These are phyloP conservation scores for Fusarium mangiferae DNA, from an alignment of 2,329 filamentous ascomycete genomes.

Conservation along the genomic window DNA sequence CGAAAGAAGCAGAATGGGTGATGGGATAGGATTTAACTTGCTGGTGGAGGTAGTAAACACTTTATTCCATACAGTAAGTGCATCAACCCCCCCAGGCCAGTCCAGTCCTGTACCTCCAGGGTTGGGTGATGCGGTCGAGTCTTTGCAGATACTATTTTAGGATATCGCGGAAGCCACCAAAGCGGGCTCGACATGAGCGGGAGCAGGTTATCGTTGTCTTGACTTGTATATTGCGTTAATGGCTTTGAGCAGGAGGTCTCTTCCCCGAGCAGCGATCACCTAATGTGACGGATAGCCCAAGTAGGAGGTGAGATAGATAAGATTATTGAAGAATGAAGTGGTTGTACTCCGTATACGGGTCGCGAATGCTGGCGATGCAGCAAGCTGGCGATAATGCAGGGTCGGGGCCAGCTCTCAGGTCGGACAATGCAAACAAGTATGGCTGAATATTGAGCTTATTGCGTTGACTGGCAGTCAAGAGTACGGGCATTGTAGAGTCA, in stretches of 20 bases:
- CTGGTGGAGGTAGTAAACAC: neutral
- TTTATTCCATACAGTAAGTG: conserved; percentile 18
- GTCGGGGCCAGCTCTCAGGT: conserved; percentile 6
- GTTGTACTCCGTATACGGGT: conserved; percentile 13
- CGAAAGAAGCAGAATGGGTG: neutral
- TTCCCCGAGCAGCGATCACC: neutral
- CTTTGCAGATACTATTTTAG: conserved; percentile 41
- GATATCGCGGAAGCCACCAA: conserved; percentile 34
- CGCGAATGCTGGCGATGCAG: conserved; percentile 14
- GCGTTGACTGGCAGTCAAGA: neutral
- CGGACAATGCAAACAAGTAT: conserved; percentile 6
- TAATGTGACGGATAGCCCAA: neutral
- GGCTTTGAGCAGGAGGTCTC: neutral
- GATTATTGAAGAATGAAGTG: conserved; percentile 1
- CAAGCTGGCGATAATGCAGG: conserved; percentile 9
- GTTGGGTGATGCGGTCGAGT: conserved; percentile 38
- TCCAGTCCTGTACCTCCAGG: conserved; percentile 23
- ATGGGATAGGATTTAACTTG: conserved; percentile 1
- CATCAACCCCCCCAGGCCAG: conserved; percentile 30
- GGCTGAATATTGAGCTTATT: conserved; percentile 2
- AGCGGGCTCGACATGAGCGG: conserved; percentile 15
- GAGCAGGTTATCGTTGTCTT: neutral
- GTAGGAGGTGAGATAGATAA: neutral
- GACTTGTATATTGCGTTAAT: neutral
- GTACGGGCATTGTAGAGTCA: neutral